Conservation (phyloP, 345 rosid genomes). For the Reutealis trisperma region DNA sequence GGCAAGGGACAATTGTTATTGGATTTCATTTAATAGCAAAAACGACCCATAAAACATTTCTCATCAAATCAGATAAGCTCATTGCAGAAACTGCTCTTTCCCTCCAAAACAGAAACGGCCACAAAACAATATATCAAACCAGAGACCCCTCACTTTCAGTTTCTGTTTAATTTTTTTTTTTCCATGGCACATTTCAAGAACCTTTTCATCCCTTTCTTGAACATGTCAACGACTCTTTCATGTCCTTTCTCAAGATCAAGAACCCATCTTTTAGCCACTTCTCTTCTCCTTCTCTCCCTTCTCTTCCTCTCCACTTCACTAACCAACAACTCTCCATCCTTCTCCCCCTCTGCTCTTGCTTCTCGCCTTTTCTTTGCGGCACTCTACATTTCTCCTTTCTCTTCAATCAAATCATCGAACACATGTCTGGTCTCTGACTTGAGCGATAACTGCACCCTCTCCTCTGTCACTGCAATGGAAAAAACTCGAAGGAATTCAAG, state of each 20-base stretch:
- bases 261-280: conserved; percentile 39
- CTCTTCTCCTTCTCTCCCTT: conserved; percentile 47
- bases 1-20: no score
- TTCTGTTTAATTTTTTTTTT: not conserved
- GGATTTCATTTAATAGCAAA: no score
- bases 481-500: conserved; percentile 23
- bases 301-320: conserved; percentile 52
- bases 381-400: conserved; percentile 46
- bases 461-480: conserved; percentile 39
- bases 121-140: not conserved
- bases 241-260: conserved; percentile 30
- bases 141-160: not conserved
- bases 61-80: not conserved
- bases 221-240: conserved; percentile 24
- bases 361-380: conserved; percentile 55
- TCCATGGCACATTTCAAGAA: conserved; percentile 36
- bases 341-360: conserved; percentile 43
- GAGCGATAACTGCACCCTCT: conserved; percentile 46
- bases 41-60: no score
- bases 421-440: conserved; percentile 44
- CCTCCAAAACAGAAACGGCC: not conserved
- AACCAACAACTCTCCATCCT: conserved; percentile 32
- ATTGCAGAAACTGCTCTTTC: not conserved
- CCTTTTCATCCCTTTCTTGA: conserved; percentile 13
- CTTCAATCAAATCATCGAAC: conserved; percentile 43